These are phyloP conservation scores for Moricandia arvensis DNA, from an alignment of 345 rosid species.

Conservation along the genomic window DNA sequence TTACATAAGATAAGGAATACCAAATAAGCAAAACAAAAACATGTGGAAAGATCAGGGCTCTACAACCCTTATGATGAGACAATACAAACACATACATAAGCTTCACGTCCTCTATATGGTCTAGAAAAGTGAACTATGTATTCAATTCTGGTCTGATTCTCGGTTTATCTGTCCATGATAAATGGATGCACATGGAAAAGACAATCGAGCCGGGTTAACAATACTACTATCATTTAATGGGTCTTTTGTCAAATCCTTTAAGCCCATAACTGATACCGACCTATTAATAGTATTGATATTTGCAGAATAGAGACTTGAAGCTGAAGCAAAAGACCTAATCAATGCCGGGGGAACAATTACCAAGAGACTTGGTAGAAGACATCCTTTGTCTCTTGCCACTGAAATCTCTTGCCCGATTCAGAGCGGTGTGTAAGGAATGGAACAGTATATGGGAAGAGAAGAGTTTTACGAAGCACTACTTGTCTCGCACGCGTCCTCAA, in stretches of 20 bases:
- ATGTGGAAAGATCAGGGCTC: not conserved
- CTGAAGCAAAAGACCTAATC: no score
- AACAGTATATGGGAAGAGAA: not conserved
- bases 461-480: not conserved
- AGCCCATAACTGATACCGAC: no score
- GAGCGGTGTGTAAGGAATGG: constrained; percentile 8
- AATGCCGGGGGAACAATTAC: no score
- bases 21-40: not conserved
- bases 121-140: not conserved
- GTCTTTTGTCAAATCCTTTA: no score
- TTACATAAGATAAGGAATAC: not conserved
- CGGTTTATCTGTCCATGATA: no score
- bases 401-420: constrained; percentile 1
- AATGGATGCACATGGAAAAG: no score
- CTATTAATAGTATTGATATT: no score
- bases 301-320: no score
- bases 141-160: no score
- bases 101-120: not conserved
- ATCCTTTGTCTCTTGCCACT: not conserved
- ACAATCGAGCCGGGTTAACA: no score
- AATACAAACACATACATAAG: not conserved
- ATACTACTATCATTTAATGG: no score
- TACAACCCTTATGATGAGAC: not conserved
- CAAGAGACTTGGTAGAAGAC: not conserved
- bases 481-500: not conserved